A percentile compares a stretch with the other conserved stretches of the same genome.
Conservation (phyloP, 495 filamentous ascomycete species). For the Xylaria intraflava region DNA sequence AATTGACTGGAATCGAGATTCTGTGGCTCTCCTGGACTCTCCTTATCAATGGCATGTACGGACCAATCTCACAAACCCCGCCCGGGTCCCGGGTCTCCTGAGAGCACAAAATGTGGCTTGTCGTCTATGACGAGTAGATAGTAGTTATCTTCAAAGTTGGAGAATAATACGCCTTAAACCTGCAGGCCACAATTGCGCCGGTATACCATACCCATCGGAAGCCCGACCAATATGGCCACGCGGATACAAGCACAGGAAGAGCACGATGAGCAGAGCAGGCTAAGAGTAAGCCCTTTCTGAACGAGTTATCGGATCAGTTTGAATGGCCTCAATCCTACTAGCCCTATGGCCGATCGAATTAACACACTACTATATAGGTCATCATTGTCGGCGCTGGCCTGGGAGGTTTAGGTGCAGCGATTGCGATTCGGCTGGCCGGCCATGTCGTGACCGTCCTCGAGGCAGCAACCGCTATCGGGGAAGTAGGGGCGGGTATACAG, state of each 20-base stretch:
- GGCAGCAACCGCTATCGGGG: slow-evolving; percentile 52
- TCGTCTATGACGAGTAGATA: no score
- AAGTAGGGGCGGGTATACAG: slow-evolving; percentile 57
- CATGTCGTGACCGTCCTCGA: slow-evolving; percentile 60
- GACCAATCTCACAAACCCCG: no score
- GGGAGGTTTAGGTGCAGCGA: slow-evolving; percentile 60
- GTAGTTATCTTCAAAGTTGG: no score
- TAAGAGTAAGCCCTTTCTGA: background rate
- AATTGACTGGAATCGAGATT: no score
- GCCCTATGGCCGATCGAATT: no score
- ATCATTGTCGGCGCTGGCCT: slow-evolving; percentile 63
- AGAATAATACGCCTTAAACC: no score
- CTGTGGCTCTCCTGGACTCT: no score
- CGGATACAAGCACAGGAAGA: background rate
- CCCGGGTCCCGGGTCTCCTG: no score
- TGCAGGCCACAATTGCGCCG: background rate
- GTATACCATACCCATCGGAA: background rate
- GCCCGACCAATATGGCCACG: background rate
- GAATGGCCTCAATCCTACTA: no score
- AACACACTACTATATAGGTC: slow-evolving; percentile 24
- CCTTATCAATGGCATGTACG: no score
- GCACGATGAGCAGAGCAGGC: background rate
- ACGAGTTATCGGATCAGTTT: background rate
- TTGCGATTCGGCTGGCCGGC: slow-evolving; percentile 51
- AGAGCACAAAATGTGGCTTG: no score